phyloP scores from a whole-genome alignment of 768 basidiomycete genomes.

The Nidularia sp. region DNA sequence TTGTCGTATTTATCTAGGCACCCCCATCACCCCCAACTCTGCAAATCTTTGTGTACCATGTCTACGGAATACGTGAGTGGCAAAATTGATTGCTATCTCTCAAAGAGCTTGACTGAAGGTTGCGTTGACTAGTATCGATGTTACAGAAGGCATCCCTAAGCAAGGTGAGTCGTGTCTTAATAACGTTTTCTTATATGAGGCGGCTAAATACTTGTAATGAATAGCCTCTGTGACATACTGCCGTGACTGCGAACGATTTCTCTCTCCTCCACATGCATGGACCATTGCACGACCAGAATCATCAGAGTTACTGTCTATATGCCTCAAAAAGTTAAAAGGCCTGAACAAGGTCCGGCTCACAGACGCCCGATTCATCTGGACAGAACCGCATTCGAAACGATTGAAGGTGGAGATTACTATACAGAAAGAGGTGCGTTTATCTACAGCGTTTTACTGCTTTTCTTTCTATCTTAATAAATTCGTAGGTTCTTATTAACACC shows the following conservation, averaged over 20 bases:
- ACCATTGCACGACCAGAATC: slow-evolving; percentile 84
- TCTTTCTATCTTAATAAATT: background rate
- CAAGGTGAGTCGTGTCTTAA: slow-evolving; percentile 53
- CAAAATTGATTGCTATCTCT: background rate
- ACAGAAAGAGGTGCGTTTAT: slow-evolving; percentile 84
- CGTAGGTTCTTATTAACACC: slow-evolving; percentile 82
- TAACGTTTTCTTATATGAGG: background rate
- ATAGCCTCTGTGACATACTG: slow-evolving; percentile 88
- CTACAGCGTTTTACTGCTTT: background rate
- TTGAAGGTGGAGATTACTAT: slow-evolving; percentile 91
- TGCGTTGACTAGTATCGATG: slow-evolving; percentile 67
- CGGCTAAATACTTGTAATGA: no score
- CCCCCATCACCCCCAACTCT: slow-evolving; percentile 86
- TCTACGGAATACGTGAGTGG: slow-evolving; percentile 75
- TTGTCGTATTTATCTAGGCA: slow-evolving; percentile 40
- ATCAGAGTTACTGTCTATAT: slow-evolving; percentile 88
- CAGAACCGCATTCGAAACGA: slow-evolving; percentile 95
- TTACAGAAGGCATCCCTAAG: slow-evolving; percentile 97
- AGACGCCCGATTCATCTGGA: slow-evolving; percentile 99
- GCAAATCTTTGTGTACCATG: slow-evolving; percentile 91
- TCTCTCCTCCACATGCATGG: slow-evolving; percentile 89
- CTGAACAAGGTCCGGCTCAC: slow-evolving; percentile 91
- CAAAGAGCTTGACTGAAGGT: background rate
- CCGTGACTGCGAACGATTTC: slow-evolving; percentile 92
- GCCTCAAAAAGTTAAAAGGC: slow-evolving; percentile 92